A percentile compares a stretch with the other conserved stretches of the same genome.
Conservation (phyloP, 1,284 basidiomycete genomes). For the Naganishia sp. region DNA sequence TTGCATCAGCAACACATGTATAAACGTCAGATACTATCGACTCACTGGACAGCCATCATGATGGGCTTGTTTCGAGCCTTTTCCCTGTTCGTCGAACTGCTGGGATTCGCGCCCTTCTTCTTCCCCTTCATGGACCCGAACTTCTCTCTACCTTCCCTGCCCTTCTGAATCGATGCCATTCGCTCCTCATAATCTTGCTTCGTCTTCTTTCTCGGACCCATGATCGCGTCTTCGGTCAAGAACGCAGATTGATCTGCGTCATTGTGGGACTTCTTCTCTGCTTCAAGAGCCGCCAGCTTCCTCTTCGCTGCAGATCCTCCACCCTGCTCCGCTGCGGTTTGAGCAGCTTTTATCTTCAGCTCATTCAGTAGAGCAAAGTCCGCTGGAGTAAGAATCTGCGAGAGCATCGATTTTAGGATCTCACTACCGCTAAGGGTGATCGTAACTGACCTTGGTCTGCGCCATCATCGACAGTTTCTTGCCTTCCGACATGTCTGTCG, state of each 20-base stretch:
- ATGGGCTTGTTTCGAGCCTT: constrained; percentile 88
- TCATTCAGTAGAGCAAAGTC: constrained; percentile 94
- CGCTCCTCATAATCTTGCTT: constrained; percentile 95
- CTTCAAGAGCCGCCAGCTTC: constrained; percentile 77
- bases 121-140: constrained; percentile 87
- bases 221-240: constrained; percentile 86
- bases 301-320: constrained; percentile 80
- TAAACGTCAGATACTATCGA: constrained; percentile 18
- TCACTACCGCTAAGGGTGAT: background rate
- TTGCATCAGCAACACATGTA: background rate
- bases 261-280: constrained; percentile 62
- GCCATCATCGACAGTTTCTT: constrained; percentile 54
- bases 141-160: constrained; percentile 93
- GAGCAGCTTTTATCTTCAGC: constrained; percentile 79
- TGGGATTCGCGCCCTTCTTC: constrained; percentile 74
- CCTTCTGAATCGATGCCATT: constrained; percentile 86
- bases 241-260: constrained; percentile 59
- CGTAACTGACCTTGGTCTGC: constrained; percentile 49
- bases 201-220: constrained; percentile 89
- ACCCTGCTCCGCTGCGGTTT: constrained; percentile 67
- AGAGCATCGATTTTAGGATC: background rate
- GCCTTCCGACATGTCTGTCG: constrained; percentile 45
- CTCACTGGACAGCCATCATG: constrained; percentile 82
- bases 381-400: constrained; percentile 91
- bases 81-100: constrained; percentile 83